Evolutionary conservation across 768 basidiomycete species (phyloP), one percentile per base, ranked within the genome.

Genomic region (Porpolomopsis calyptriformis): DNA sequence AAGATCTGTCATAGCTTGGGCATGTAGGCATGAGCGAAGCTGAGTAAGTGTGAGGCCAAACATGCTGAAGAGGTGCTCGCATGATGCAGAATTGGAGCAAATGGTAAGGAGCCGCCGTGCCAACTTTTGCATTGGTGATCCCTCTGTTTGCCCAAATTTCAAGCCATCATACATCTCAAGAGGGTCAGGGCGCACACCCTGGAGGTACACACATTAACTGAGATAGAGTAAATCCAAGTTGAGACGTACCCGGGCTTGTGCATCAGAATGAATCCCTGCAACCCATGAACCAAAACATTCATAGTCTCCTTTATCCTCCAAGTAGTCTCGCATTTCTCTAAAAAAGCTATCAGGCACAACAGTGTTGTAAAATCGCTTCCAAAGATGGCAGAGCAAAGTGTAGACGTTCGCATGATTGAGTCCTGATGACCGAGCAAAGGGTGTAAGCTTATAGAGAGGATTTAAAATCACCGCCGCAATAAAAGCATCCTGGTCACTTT

Each of bases 51-150:
- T 63, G 31, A 49, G 53, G 3, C 63, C 61, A 46, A 64, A 59
- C 2, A 51, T 43, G 31, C 63, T 64, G 52, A 62, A 63, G 2
- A 64, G n/a, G n/a, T n/a, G n/a, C n/a, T n/a, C n/a, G n/a, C n/a
- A n/a, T n/a, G n/a, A n/a, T n/a, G n/a, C n/a, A 51, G 61, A 63
- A 45, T 63, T 64, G 16, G 57, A 51, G 22, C 45, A 54, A 23
- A 63, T 54, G 10, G 55, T 54, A 9, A 60, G 48, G 7, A 60
- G 34, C 11, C 45, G 45, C 11, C 46, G 26, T 12, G 57, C 58
- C 38, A 64, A 49, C 10, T 36, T 34, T 19, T 56, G 43, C 29
- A 59, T 47, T 23, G 55, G 53, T n/a, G 55, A 50, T 26, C 25
- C 20, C 18, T 35, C 12, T 14, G 12, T 11, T 24, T 37, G 14